Evolutionary conservation across 805 yeast genomes (phyloP).

Genomic region (Lipomyces sp.): DNA sequence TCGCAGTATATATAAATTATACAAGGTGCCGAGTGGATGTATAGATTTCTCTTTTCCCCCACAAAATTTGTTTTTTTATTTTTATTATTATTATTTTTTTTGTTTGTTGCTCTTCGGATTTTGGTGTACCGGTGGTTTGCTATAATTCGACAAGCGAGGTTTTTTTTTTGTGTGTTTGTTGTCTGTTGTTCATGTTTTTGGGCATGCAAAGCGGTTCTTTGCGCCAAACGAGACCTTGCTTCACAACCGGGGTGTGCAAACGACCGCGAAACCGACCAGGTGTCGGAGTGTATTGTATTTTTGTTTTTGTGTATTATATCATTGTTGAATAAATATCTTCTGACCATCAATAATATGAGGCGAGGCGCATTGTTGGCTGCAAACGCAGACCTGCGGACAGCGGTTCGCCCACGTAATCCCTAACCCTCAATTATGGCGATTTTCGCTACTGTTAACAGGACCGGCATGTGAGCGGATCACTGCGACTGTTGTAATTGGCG

Average conservation of each 20-base stretch:
- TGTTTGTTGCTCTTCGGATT: not conserved
- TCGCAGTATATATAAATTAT: not conserved
- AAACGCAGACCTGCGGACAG: too few species aligned
- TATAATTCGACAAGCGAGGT: not conserved
- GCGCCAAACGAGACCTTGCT: not conserved
- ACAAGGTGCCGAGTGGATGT: not conserved
- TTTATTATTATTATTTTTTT: not conserved
- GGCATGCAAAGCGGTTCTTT: too few species aligned
- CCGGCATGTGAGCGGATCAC: too few species aligned
- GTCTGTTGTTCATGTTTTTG: not conserved
- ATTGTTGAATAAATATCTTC: too few species aligned
- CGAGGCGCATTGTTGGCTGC: too few species aligned
- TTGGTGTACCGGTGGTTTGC: conserved; percentile 1
- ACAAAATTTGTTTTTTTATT: not conserved
- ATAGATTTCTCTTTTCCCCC: not conserved
- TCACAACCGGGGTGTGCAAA: not conserved
- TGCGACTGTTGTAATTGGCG: too few species aligned
- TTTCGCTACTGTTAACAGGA: too few species aligned
- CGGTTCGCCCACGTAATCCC: too few species aligned
- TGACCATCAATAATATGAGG: too few species aligned
- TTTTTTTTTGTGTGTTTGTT: not conserved
- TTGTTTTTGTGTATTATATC: too few species aligned
- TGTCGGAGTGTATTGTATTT: too few species aligned
- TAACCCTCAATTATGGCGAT: too few species aligned
- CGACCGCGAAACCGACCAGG: not conserved